A percentile compares a stretch with the other conserved stretches of the same genome.
Evolutionary conservation across 169 alveolate species (phyloP).

Genomic region (Perkinsus marinus): DNA sequence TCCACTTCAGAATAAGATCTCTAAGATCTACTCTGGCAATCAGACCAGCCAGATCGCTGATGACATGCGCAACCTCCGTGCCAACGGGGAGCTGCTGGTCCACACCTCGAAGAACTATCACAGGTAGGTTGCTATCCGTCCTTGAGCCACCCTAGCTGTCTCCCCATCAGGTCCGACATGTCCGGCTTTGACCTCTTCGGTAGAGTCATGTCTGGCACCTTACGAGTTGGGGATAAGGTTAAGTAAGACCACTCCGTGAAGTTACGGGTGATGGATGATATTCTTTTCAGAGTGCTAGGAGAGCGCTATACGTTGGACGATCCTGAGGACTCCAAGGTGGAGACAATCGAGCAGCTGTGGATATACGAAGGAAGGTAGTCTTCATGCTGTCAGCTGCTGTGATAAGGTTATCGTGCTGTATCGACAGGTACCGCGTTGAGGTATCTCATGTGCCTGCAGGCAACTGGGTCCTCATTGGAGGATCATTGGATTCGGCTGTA

Average conservation of each 20-base stretch:
- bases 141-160: not conserved
- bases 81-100: slow-evolving; percentile 60
- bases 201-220: slow-evolving; percentile 90
- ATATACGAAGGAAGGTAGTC: slow-evolving; percentile 80
- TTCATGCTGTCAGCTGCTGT: slow-evolving; percentile 55
- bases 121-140: slow-evolving; percentile 14
- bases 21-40: slow-evolving; percentile 59
- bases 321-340: slow-evolving; percentile 84
- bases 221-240: slow-evolving; percentile 79
- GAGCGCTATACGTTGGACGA: slow-evolving; percentile 81
- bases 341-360: slow-evolving; percentile 71
- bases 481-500: not conserved
- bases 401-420: not conserved
- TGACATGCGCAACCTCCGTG: slow-evolving; percentile 34
- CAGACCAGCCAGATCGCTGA: slow-evolving; percentile 23
- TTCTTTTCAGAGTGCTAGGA: slow-evolving; percentile 71
- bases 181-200: slow-evolving; percentile 83
- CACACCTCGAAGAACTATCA: slow-evolving; percentile 81
- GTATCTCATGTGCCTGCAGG: slow-evolving; percentile 15
- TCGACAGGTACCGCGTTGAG: not conserved
- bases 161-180: slow-evolving; percentile 51
- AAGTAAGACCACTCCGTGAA: not conserved
- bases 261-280: not conserved
- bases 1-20: slow-evolving; percentile 41
- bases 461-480: slow-evolving; percentile 22